Percentiles rank a stretch among this genome's conserved stretches.
Evolutionary conservation across 768 basidiomycete species (phyloP).

Genomic region (Tylopilus balloui): DNA sequence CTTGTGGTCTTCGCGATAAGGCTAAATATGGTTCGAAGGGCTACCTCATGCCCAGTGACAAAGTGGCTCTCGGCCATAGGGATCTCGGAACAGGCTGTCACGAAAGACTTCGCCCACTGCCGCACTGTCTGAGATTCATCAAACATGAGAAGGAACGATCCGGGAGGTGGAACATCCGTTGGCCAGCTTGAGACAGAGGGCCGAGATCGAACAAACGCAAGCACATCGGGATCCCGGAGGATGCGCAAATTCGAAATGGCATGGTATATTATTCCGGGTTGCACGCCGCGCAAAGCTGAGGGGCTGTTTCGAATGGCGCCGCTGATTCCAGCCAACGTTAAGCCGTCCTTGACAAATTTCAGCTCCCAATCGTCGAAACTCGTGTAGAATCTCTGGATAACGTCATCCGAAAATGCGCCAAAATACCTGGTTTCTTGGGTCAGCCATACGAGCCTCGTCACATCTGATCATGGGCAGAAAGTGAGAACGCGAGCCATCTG

Average conservation of each 20-base stretch:
- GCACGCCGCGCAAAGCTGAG: constrained; percentile 37
- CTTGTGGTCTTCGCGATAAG: constrained; percentile 15
- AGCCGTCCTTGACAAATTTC: constrained; percentile 43
- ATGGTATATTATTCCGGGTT: constrained; percentile 55
- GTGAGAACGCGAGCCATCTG: constrained; percentile 7
- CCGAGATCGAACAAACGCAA: constrained; percentile 29
- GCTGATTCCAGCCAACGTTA: constrained; percentile 33
- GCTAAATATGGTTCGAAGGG: constrained; percentile 39
- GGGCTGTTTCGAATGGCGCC: constrained; percentile 6
- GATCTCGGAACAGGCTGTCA: constrained; percentile 33
- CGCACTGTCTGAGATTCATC: constrained; percentile 47
- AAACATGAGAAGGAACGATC: constrained; percentile 55
- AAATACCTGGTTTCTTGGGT: constrained; percentile 55
- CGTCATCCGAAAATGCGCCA: constrained; percentile 51
- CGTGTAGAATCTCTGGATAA: constrained; percentile 54
- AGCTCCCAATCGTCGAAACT: constrained; percentile 68
- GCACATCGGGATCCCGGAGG: constrained; percentile 47
- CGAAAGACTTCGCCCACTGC: constrained; percentile 54
- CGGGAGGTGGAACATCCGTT: constrained; percentile 52
- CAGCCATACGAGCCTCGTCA: constrained; percentile 7
- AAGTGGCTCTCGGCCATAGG: constrained; percentile 51
- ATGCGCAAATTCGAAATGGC: constrained; percentile 58
- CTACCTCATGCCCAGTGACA: constrained; percentile 41
- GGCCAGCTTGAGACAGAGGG: constrained; percentile 47
- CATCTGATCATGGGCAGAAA: constrained; percentile 3